phyloP scores from a whole-genome alignment of 2,329 filamentous ascomycete species.

The Botryotinia calthae region DNA sequence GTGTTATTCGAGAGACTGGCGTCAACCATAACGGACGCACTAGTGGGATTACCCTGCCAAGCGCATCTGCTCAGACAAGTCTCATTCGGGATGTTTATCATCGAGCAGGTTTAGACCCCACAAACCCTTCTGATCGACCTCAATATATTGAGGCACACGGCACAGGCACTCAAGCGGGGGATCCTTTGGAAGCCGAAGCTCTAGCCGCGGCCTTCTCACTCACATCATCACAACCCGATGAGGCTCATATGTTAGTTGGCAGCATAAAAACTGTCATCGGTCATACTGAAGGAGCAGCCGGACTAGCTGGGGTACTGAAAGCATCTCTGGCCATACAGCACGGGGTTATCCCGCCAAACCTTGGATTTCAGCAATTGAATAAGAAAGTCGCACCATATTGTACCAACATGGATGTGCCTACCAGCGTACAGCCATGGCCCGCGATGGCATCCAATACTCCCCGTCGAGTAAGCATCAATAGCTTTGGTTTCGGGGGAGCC shows the following conservation, averaged over 20 bases:
- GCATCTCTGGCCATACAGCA: constrained; percentile 33
- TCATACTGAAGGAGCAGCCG: constrained; percentile 32
- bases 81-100: constrained; percentile 24
- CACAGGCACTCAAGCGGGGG: constrained; percentile 33
- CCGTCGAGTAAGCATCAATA: constrained; percentile 12
- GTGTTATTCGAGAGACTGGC: constrained; percentile 43
- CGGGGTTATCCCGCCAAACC: constrained; percentile 35
- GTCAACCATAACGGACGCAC: constrained; percentile 47
- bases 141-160: constrained; percentile 35
- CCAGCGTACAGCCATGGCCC: neutral
- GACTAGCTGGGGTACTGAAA: constrained; percentile 35
- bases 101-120: constrained; percentile 19
- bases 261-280: constrained; percentile 35
- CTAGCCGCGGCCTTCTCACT: neutral
- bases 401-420: neutral
- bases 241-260: constrained; percentile 26
- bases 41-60: constrained; percentile 45
- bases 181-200: constrained; percentile 5
- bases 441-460: neutral
- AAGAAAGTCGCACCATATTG: neutral
- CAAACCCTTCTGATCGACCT: neutral
- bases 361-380: constrained; percentile 39
- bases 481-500: neutral
- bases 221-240: neutral
- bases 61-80: constrained; percentile 42